Evolutionary conservation across 2,329 filamentous ascomycete species (phyloP), one percentile per base, ranked within the genome.

Genomic region (Apiospora arundinis): DNA sequence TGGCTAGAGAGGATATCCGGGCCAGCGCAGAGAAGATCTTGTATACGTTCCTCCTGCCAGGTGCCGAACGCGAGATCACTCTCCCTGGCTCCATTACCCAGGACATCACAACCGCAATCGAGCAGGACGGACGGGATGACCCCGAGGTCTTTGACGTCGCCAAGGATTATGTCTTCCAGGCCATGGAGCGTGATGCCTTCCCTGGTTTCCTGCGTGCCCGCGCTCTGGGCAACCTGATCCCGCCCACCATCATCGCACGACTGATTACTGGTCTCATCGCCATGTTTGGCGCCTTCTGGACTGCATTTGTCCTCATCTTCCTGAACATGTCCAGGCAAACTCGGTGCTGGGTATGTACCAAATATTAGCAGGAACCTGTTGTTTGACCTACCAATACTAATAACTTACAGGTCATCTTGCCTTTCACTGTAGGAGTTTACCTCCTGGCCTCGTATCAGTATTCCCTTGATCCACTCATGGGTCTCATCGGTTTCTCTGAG

Each of bases 131-230:
- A 65, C 91, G 96, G 76, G 96, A 98, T 78, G 96, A 99, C 80
- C 96, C 96, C 0, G 96, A 99, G 81, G 93, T 99, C 16, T 99
- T 99, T 78, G 96, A 98, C 80, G 91, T 94, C 25, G 96, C 96
- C 70, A 99, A 99, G 85, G 96, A 99, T 84, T 99, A 98, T 81
- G 96, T 98, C 74, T 99, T 98, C 82, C 97, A 99, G 83, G 97
- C 97, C 45, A 99, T 99, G 96, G 97, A 99, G 84, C 91, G 97
- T 70, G 96, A 99, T 84, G 96, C 97, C n/a, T 99, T 97, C 80
- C 96, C 97, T 0, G 95, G 95, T 0, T 99, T 99, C 83, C 87
- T 99, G 72, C 90, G 95, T 79, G 94, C 94, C 84, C 98, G 98
- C 84, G 96, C 96, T 2, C 87, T 99, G 32, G 97, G 97, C 72